Evolutionary conservation across 805 yeast species (phyloP), one percentile per base, ranked within the genome.

Genomic region (Kodamaea lidongshanica): DNA sequence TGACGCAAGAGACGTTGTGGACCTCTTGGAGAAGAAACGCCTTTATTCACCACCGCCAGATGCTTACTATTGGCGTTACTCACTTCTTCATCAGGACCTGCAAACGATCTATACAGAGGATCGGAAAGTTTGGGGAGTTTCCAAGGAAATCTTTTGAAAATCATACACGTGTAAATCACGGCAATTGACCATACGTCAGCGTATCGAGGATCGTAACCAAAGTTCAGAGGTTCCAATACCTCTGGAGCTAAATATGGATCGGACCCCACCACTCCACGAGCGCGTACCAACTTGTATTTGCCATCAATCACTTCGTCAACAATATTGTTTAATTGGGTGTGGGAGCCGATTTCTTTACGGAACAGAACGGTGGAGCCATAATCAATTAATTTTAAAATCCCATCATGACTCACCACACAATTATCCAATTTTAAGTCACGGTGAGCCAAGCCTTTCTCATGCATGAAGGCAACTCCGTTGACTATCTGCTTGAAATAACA

Each of bases 201-300:
- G 5, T 80, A 77, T 30, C 92, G 72, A 12, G 96, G 92, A 53
- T 89, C 96, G 54, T 89, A 89, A 2, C 67, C 68, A 13, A 42
- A 37, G 15, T 48, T 51, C 13, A 46, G 32, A 4, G 56, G 57
- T 30, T 48, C 52, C 33, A 89, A 67, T 24, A 89, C 88, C 54
- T 89, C 98, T 0, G 97, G 97, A 0, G 96, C 92, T 38, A 89
- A 61, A 50, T 89, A 89, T 2, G 98, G 97, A 55, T 89, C 98
- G 2, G 94, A 82, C 10, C 98, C 98, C 8, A 89, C 94, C 13
- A 89, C 72, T 10, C 97, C 97, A 23, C 72, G 68, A 0, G 95
- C 87, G 35, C 68, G 62, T 3, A 52, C 40, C 11, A 81, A 74
- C 13, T 75, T 68, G 33, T 67, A 72, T 6, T 56, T 52, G 31